A percentile compares a stretch with the other conserved stretches of the same genome.
Conservation (phyloP, 2,329 filamentous ascomycete genomes). For the Epichloe aotearoae region DNA sequence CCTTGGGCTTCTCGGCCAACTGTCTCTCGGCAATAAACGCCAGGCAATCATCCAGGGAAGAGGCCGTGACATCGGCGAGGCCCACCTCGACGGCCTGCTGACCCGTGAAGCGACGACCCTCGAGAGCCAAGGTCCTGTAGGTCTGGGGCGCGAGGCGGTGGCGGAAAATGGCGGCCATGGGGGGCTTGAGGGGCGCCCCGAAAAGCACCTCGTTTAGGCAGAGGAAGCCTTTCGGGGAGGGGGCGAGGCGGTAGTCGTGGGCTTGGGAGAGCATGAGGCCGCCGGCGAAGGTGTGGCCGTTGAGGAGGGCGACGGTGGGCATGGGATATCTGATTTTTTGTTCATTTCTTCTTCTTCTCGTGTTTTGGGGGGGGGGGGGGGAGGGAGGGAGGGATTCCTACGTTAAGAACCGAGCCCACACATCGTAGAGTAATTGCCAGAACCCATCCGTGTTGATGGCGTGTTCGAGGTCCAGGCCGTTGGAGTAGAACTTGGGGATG, state of each 20-base stretch:
- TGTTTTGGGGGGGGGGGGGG: background rate
- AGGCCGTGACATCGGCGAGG: slow-evolving; percentile 53
- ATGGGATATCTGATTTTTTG: slow-evolving; percentile 63
- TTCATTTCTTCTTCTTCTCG: slow-evolving; percentile 30
- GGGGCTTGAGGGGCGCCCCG: slow-evolving; percentile 61
- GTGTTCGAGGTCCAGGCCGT: slow-evolving; percentile 65
- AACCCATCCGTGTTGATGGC: slow-evolving; percentile 48
- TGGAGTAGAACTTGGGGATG: slow-evolving; percentile 69
- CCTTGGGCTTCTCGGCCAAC: slow-evolving; percentile 47
- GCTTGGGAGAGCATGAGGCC: slow-evolving; percentile 63
- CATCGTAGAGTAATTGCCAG: slow-evolving; percentile 46
- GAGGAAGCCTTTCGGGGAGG: slow-evolving; percentile 54
- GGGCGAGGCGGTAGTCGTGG: slow-evolving; percentile 74
- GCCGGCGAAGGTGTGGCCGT: slow-evolving; percentile 70
- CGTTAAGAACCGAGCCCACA: slow-evolving; percentile 47
- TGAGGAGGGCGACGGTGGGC: slow-evolving; percentile 68
- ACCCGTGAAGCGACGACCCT: slow-evolving; percentile 54
- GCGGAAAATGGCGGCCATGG: slow-evolving; percentile 65
- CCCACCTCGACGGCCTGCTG: slow-evolving; percentile 50
- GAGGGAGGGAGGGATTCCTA: background rate
- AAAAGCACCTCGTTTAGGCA: slow-evolving; percentile 77
- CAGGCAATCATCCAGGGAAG: slow-evolving; percentile 43
- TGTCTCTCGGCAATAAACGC: slow-evolving; percentile 44
- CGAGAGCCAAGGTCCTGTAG: slow-evolving; percentile 56
- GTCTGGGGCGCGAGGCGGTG: slow-evolving; percentile 46